These are phyloP conservation scores for Sporisorium exsertum DNA, from an alignment of 1,284 basidiomycete species.

Conservation along the genomic window DNA sequence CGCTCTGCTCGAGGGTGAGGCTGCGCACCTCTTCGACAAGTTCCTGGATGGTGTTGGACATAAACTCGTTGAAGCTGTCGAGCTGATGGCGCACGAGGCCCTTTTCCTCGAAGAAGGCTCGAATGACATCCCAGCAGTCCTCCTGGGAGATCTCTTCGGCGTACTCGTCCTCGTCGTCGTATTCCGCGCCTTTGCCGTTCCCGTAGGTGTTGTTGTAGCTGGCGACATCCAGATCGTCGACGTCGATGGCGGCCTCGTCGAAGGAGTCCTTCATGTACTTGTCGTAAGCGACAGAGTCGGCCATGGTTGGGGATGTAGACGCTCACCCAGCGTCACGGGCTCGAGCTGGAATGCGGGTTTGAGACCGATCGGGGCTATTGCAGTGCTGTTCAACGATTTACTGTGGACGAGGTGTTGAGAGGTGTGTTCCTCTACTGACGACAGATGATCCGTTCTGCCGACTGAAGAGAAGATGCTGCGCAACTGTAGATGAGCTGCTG, in stretches of 20 bases:
- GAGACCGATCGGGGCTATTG: not conserved
- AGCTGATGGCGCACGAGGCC: conserved; percentile 97
- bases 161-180: conserved; percentile 54
- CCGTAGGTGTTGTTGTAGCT: conserved; percentile 36
- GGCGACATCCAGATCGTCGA: conserved; percentile 37
- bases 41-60: conserved; percentile 99
- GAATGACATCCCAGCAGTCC: conserved; percentile 74
- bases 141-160: conserved; percentile 67
- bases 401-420: not conserved
- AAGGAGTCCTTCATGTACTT: conserved; percentile 58
- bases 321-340: conserved; percentile 23
- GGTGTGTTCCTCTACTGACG: conserved; percentile 1
- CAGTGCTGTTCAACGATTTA: not conserved
- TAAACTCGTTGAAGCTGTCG: conserved; percentile 98
- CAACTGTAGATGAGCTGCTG: conserved; percentile 1
- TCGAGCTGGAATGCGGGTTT: not conserved
- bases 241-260: conserved; percentile 44
- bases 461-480: conserved; percentile 13
- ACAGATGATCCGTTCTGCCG: conserved; percentile 3
- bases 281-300: conserved; percentile 55
- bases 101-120: conserved; percentile 95
- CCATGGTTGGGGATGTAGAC: conserved; percentile 36
- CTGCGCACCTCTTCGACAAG: conserved; percentile 95
- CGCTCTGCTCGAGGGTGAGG: conserved; percentile 93
- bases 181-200: conserved; percentile 32